Conservation (phyloP, 768 basidiomycete genomes). For the Rhodotorula toruloides region DNA sequence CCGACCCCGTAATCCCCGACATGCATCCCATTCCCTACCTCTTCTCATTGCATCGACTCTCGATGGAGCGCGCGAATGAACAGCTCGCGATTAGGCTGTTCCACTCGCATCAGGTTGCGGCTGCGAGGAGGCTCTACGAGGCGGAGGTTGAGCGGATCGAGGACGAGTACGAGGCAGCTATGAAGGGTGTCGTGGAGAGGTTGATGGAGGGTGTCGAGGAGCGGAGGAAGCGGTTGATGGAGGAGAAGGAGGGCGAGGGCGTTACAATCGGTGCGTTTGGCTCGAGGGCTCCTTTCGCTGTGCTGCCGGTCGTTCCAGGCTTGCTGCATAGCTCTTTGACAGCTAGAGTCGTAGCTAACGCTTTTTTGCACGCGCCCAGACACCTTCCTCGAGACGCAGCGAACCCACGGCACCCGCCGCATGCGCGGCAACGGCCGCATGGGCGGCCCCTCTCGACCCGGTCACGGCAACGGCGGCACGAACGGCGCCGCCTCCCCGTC, state of each 20-base stretch:
- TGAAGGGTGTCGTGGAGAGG: conserved; percentile 47
- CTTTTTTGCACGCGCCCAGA: conserved; percentile 13
- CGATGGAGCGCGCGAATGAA: conserved; percentile 48
- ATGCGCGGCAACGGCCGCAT: conserved; percentile 18
- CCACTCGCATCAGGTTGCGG: conserved; percentile 48
- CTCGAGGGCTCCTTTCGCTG: not conserved
- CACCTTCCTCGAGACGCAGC: conserved; percentile 20
- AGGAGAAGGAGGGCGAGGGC: conserved; percentile 51
- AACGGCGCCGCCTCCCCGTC: conserved; percentile 20
- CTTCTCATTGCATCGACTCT: conserved; percentile 47
- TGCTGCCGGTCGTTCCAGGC: too few species aligned
- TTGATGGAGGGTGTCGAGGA: conserved; percentile 50
- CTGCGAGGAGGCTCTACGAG: conserved; percentile 47
- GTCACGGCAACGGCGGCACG: not conserved
- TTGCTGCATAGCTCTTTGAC: too few species aligned
- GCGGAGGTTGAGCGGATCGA: conserved; percentile 50
- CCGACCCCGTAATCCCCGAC: conserved; percentile 39
- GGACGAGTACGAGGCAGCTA: conserved; percentile 49
- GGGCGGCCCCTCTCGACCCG: not conserved
- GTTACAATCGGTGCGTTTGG: conserved; percentile 47
- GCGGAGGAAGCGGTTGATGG: conserved; percentile 47
- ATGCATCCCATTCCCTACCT: conserved; percentile 44
- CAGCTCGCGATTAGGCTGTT: conserved; percentile 47
- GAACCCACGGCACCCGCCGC: conserved; percentile 31
- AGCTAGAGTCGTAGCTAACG: too few species aligned